Conservation (phyloP, 2,329 filamentous ascomycete species). For the Coniochaeta hoffmannii region DNA sequence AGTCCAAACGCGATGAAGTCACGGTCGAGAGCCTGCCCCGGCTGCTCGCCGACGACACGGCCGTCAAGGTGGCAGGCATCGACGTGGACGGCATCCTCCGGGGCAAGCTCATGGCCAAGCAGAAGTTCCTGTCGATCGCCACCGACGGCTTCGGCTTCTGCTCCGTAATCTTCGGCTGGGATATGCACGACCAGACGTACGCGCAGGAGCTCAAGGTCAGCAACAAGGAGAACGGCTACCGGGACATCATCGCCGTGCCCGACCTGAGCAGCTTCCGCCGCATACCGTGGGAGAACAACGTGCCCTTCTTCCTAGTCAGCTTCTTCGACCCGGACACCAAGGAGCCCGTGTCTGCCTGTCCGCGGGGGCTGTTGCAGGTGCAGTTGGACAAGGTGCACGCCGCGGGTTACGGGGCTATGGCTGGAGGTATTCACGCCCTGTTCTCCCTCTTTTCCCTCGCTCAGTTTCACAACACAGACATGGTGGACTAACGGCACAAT, state of each 20-base stretch:
- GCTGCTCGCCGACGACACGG: slow-evolving; percentile 62
- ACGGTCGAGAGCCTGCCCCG: slow-evolving; percentile 58
- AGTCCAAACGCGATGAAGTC: slow-evolving; percentile 21
- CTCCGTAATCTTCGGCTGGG: slow-evolving; percentile 91
- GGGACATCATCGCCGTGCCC: slow-evolving; percentile 74
- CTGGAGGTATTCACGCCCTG: slow-evolving; percentile 59
- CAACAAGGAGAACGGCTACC: slow-evolving; percentile 86
- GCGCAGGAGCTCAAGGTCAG: slow-evolving; percentile 77
- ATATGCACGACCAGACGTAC: slow-evolving; percentile 93
- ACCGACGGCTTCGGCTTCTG: slow-evolving; percentile 83
- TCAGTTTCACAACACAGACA: too few relatives aligned
- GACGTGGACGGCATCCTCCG: slow-evolving; percentile 84
- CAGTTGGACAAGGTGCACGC: slow-evolving; percentile 59
- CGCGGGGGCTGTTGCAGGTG: slow-evolving; percentile 65
- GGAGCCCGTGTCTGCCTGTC: slow-evolving; percentile 67
- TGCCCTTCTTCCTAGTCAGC: slow-evolving; percentile 78
- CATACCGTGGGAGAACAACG: slow-evolving; percentile 84
- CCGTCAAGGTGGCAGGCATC: slow-evolving; percentile 81
- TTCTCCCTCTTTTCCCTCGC: background rate
- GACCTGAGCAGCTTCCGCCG: slow-evolving; percentile 72
- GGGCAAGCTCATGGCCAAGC: slow-evolving; percentile 86
- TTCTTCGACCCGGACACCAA: slow-evolving; percentile 77
- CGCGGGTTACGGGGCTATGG: slow-evolving; percentile 75
- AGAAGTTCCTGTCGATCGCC: slow-evolving; percentile 83
- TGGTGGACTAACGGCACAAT: background rate